A percentile compares a stretch with the other conserved stretches of the same genome.
Conservation (phyloP, 805 yeast genomes). For the Suhomyces xylopsoci region DNA sequence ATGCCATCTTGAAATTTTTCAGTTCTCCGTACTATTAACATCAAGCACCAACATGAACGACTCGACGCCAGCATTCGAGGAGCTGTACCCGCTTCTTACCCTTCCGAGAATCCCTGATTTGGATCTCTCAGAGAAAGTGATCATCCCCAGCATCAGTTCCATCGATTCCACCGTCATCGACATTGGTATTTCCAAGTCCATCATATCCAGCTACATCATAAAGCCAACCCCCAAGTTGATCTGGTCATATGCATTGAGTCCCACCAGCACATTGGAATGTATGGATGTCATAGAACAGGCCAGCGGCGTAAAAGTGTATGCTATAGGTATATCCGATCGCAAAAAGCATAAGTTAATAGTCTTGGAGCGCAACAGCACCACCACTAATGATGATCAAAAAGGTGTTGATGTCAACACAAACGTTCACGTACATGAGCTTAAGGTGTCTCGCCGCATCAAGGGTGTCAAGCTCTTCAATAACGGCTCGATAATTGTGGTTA, state of each 20-base stretch:
- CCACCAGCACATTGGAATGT: constrained; percentile 41
- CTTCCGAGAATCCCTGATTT: constrained; percentile 34
- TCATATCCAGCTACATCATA: constrained; percentile 48
- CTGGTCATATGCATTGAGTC: constrained; percentile 55
- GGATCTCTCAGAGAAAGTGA: constrained; percentile 20
- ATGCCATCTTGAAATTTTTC: constrained; percentile 5
- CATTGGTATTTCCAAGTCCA: constrained; percentile 53
- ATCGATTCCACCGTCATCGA: constrained; percentile 38
- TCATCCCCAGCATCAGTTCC: constrained; percentile 17
- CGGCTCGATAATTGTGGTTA: constrained; percentile 11
- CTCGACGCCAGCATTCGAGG: constrained; percentile 19
- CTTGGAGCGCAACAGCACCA: constrained; percentile 13
- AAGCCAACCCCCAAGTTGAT: constrained; percentile 56
- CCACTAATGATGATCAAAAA: constrained; percentile 3
- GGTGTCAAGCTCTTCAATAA: constrained; percentile 9
- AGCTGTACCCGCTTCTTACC: constrained; percentile 30
- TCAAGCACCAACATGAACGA: not conserved
- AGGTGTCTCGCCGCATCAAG: constrained; percentile 5
- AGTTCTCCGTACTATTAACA: not conserved
- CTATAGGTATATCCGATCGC: constrained; percentile 42
- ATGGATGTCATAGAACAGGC: constrained; percentile 29
- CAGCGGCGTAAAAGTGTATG: constrained; percentile 20
- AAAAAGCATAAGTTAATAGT: constrained; percentile 24
- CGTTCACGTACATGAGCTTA: constrained; percentile 8
- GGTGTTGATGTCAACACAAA: constrained; percentile 7